phyloP scores from a whole-genome alignment of 2,329 filamentous ascomycete genomes.

The Neocucurbitaria cava region DNA sequence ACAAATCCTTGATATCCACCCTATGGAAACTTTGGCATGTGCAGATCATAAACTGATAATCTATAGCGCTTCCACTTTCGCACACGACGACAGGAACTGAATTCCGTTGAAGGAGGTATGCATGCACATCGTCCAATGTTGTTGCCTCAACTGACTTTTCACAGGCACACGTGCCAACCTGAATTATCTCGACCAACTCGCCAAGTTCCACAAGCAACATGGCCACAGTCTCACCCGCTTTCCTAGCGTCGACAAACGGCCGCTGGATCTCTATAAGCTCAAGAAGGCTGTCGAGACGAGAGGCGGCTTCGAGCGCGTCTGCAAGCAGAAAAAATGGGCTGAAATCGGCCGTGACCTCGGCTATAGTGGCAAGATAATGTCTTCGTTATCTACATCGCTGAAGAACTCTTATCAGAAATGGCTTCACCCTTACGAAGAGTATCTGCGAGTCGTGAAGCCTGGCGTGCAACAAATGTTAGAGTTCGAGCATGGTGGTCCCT shows the following conservation, averaged over 20 bases:
- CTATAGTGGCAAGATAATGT: conserved; percentile 99
- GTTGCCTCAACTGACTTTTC: conserved; percentile 2
- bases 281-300: conserved; percentile 96
- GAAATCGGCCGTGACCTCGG: conserved; percentile 96
- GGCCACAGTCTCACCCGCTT: conserved; percentile 92
- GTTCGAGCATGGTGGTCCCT: conserved; percentile 87
- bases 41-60: conserved; percentile 34
- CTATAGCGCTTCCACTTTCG: conserved; percentile 91
- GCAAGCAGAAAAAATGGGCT: conserved; percentile 98
- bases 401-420: conserved; percentile 99
- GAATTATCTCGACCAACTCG: conserved; percentile 92
- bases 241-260: conserved; percentile 96
- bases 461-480: conserved; percentile 97
- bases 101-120: conserved; percentile 97
- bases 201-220: conserved; percentile 96
- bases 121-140: neutral
- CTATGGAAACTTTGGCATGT: neutral
- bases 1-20: neutral
- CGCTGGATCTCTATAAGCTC: conserved; percentile 90
- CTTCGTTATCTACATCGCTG: conserved; percentile 92
- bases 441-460: conserved; percentile 86
- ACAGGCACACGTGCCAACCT: conserved; percentile 91
- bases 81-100: conserved; percentile 94
- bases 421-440: conserved; percentile 96
- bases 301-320: conserved; percentile 94